phyloP scores from a whole-genome alignment of 2,329 filamentous ascomycete species.

The Microdochium bolleyi region DNA sequence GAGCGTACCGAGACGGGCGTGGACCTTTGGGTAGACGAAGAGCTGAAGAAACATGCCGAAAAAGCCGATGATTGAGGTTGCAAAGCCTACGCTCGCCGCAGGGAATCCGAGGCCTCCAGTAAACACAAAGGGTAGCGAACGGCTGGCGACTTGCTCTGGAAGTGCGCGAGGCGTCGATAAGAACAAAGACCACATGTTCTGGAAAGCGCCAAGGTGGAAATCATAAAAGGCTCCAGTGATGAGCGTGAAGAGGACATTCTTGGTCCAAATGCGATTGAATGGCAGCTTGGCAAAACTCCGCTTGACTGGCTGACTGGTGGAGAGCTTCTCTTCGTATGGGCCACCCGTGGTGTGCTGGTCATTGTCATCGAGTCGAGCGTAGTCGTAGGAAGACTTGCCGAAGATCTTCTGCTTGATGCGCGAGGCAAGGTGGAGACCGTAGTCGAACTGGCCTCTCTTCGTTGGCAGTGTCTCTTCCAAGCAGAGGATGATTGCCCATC shows the following conservation, averaged over 20 bases:
- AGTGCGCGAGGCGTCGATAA: slow-evolving; percentile 54
- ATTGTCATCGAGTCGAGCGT: slow-evolving; percentile 5
- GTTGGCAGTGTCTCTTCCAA: slow-evolving; percentile 54
- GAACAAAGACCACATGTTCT: slow-evolving; percentile 62
- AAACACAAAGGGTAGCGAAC: slow-evolving; percentile 43
- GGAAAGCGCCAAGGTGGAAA: slow-evolving; percentile 63
- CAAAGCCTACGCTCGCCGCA: slow-evolving; percentile 58
- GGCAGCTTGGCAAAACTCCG: slow-evolving; percentile 12
- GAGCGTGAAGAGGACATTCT: slow-evolving; percentile 43
- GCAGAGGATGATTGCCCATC: slow-evolving; percentile 49
- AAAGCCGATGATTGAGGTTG: slow-evolving; percentile 61
- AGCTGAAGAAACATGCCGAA: slow-evolving; percentile 64
- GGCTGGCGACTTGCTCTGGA: slow-evolving; percentile 18
- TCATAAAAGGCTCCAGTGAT: slow-evolving; percentile 61
- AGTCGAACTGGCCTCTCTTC: slow-evolving; percentile 35
- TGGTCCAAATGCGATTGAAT: slow-evolving; percentile 36
- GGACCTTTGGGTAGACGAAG: slow-evolving; percentile 58
- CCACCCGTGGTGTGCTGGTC: background rate
- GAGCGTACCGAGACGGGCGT: slow-evolving; percentile 57
- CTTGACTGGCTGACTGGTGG: background rate
- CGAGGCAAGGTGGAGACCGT: slow-evolving; percentile 28
- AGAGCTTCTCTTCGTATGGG: slow-evolving; percentile 5
- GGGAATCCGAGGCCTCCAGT: slow-evolving; percentile 61
- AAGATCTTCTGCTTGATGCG: slow-evolving; percentile 21
- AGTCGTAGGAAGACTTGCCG: slow-evolving; percentile 18